phyloP scores from a whole-genome alignment of 306 rosid genomes.

The Alnus rubra region DNA sequence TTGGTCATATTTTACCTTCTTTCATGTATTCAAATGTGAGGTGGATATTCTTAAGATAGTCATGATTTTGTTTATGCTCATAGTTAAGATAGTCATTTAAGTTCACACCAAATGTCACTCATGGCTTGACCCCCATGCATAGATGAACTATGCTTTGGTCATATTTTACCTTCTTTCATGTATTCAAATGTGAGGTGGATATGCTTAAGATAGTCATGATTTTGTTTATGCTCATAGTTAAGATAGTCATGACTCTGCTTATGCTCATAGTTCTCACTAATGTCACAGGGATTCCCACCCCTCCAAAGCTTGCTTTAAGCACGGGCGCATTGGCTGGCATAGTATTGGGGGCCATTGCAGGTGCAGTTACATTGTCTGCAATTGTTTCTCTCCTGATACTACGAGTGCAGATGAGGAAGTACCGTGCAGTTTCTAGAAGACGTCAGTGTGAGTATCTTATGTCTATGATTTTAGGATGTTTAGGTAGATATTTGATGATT shows the following conservation, averaged over 20 bases:
- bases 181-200: conserved; percentile 1
- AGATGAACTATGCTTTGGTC: no score
- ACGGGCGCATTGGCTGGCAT: conserved; percentile 70
- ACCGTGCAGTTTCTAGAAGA: conserved; percentile 44
- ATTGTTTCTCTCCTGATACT: conserved; percentile 61
- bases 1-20: conserved; percentile 1
- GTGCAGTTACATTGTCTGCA: conserved; percentile 63
- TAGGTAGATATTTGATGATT: not conserved
- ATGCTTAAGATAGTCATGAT: not conserved
- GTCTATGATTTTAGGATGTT: not conserved
- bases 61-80: conserved; percentile 19
- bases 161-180: no score
- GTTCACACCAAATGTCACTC: not conserved
- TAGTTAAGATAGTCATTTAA: not conserved
- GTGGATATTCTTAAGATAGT: conserved; percentile 5
- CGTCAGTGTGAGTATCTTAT: conserved; percentile 68
- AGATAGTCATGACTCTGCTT: no score
- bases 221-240: conserved; percentile 31
- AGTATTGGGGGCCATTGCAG: conserved; percentile 70
- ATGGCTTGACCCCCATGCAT: conserved; percentile 8
- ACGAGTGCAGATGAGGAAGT: conserved; percentile 41
- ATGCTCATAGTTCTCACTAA: conserved; percentile 16
- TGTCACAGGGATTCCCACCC: conserved; percentile 41
- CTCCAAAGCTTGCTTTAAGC: conserved; percentile 52
- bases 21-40: conserved; percentile 6